Conservation (phyloP, 2,329 filamentous ascomycete genomes). For the Xylariaceae sp. region DNA sequence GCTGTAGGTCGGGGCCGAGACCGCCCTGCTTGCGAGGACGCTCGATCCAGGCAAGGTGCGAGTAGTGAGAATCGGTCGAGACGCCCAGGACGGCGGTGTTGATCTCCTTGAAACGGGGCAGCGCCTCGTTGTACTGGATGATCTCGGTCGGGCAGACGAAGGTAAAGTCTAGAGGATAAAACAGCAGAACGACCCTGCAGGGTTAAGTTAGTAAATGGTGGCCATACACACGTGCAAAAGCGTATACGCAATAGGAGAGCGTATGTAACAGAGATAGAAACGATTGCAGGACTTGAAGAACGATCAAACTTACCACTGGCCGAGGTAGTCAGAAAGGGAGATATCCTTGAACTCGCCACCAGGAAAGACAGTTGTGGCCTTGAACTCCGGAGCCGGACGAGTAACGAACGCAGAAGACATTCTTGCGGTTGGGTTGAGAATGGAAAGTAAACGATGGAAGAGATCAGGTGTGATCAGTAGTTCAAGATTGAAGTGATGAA, state of each 20-base stretch:
- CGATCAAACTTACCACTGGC: constrained; percentile 39
- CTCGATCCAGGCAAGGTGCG: constrained; percentile 52
- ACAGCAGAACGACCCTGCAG: constrained; percentile 55
- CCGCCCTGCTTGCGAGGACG: constrained; percentile 56
- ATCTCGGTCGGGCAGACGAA: constrained; percentile 64
- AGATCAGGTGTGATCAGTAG: not conserved
- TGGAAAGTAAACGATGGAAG: not conserved
- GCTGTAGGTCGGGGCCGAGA: constrained; percentile 52
- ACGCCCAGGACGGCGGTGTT: constrained; percentile 56
- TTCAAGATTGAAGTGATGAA: not conserved
- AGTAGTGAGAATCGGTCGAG: constrained; percentile 57
- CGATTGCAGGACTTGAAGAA: constrained; percentile 5
- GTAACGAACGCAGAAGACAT: constrained; percentile 45
- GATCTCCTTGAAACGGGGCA: constrained; percentile 54
- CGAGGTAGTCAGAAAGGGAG: constrained; percentile 39
- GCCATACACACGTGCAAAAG: not conserved
- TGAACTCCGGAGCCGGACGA: constrained; percentile 44
- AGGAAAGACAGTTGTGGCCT: constrained; percentile 44
- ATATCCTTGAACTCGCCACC: constrained; percentile 44
- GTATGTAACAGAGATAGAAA: not conserved
- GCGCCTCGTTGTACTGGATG: constrained; percentile 57
- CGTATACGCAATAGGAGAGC: no score
- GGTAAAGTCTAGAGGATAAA: constrained; percentile 64
- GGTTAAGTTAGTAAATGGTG: not conserved
- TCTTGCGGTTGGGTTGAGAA: constrained; percentile 22